Evolutionary conservation across 176 grass and related monocot species (phyloP).

Genomic region (Neostapfia colusana): DNA sequence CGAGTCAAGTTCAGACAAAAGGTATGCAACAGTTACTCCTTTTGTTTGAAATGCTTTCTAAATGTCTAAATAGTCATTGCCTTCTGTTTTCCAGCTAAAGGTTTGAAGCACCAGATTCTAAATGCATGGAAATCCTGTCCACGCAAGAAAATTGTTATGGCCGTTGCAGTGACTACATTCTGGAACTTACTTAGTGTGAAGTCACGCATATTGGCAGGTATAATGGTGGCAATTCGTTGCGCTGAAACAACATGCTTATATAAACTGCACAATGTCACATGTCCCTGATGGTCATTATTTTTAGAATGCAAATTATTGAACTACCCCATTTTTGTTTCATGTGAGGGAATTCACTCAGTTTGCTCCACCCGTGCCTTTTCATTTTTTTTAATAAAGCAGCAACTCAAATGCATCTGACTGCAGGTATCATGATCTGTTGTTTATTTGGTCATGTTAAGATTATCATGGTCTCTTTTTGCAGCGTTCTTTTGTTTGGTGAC

Average conservation of each 20-base stretch:
- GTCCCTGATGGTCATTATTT: not conserved
- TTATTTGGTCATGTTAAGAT: not conserved
- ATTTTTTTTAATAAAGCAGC: not conserved
- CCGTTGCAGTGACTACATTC: slow-evolving; percentile 44
- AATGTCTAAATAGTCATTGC: not conserved
- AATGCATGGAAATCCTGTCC: slow-evolving; percentile 71
- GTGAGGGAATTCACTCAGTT: no score
- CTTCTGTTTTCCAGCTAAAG: slow-evolving; percentile 45
- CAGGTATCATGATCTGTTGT: not conserved
- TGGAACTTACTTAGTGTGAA: slow-evolving; percentile 69
- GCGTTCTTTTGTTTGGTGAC: slow-evolving; percentile 57
- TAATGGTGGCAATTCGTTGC: not conserved
- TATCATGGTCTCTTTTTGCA: slow-evolving; percentile 36
- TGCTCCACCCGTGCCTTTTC: not conserved
- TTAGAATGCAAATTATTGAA: not conserved
- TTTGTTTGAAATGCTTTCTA: slow-evolving; percentile 1
- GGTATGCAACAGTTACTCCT: slow-evolving; percentile 29
- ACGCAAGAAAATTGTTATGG: slow-evolving; percentile 64
- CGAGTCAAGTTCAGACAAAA: slow-evolving; percentile 51
- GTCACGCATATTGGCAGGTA: slow-evolving; percentile 64
- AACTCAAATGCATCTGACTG: not conserved
- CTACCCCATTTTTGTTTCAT: not conserved
- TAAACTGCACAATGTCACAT: not conserved
- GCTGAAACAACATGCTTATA: not conserved
- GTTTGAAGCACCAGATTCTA: slow-evolving; percentile 14